Evolutionary conservation across 148 eudicot species (phyloP).

Genomic region (Suaeda aralocaspica): DNA sequence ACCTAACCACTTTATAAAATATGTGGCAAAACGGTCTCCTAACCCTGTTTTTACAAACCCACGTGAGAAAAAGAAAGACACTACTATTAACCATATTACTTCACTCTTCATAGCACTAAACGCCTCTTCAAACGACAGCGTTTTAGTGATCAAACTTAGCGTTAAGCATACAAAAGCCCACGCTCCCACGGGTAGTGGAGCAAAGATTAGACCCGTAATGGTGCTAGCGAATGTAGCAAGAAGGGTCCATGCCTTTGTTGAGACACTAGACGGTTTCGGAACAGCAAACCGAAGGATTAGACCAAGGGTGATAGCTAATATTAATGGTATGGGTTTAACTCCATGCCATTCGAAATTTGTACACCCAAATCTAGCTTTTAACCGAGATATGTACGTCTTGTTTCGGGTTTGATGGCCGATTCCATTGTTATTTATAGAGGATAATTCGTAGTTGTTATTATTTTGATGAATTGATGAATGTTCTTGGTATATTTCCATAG

Average conservation of each 20-base stretch:
- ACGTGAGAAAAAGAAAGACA: slow-evolving; percentile 84
- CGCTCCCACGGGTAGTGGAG: slow-evolving; percentile 75
- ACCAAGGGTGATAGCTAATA: slow-evolving; percentile 45
- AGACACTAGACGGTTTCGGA: slow-evolving; percentile 53
- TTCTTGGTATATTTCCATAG: slow-evolving; percentile 19
- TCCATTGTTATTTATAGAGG: background rate
- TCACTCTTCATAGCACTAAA: slow-evolving; percentile 65
- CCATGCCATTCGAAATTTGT: slow-evolving; percentile 29
- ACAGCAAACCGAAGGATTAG: slow-evolving; percentile 50
- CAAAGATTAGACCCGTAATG: slow-evolving; percentile 55
- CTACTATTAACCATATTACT: slow-evolving; percentile 83
- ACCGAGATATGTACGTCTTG: slow-evolving; percentile 1
- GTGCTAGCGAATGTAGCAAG: slow-evolving; percentile 65
- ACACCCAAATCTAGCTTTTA: slow-evolving; percentile 14
- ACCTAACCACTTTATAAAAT: slow-evolving; percentile 73
- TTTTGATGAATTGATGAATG: slow-evolving; percentile 9
- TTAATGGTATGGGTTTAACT: slow-evolving; percentile 46
- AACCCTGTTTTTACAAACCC: slow-evolving; percentile 82
- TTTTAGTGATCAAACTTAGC: slow-evolving; percentile 42
- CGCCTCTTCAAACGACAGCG: slow-evolving; percentile 55
- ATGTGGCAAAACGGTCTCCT: slow-evolving; percentile 73
- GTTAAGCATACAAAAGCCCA: slow-evolving; percentile 77
- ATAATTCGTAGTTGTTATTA: background rate
- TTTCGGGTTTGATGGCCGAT: slow-evolving; percentile 17
- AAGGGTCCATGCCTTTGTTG: slow-evolving; percentile 68